Evolutionary conservation across 208 protist genomes (phyloP), one percentile per base, ranked within the genome.

Genomic region (Borovskyia barvae): DNA sequence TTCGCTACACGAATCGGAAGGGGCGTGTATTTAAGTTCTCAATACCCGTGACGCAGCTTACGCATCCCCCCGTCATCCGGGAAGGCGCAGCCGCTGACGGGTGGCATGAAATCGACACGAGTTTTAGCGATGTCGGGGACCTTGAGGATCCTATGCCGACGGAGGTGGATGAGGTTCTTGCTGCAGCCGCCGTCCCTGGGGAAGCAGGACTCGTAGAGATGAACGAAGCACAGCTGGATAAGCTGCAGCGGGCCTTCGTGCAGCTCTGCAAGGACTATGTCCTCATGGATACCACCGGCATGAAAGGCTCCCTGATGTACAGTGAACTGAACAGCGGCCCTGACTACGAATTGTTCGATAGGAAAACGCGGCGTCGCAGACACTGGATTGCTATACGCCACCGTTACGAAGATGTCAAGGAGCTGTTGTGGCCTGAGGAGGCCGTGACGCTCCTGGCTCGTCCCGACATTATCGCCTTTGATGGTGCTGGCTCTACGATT

Each of bases 311-410:
- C 5, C 64, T 77, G 19, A 82, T 49, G 28, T 80, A 76, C 68
- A 55, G 62, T 15, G 88, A 95, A 47, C 66, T 91, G n/a, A 90
- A 92, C 69, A 84, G 49, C 28, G 88, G 88, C 0, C 88, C 88
- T 0, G 88, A 92, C 47, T 95, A 95, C 66, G 80, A 90, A 49
- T 72, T 84, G 41, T 95, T 85, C 56, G 88, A 95, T 51, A 69
- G 88, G 52, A 87, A 87, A 65, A 33, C 73, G 39, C 80, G 73
- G 22, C 76, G 88, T 4, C 78, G 75, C 8, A 76, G 85, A 2
- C 68, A 91, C 67, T 95, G 88, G 85, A 56, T 95, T 20, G 65
- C 88, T 37, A 75, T 95, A 19, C 74, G 78, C 7, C 88, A 84
- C 70, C 75, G 80, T 28, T 88, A 81, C 54, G 81, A 85, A 43